These are phyloP conservation scores for Aspergillus sparsus DNA, from an alignment of 495 filamentous ascomycete species.

Conservation along the genomic window DNA sequence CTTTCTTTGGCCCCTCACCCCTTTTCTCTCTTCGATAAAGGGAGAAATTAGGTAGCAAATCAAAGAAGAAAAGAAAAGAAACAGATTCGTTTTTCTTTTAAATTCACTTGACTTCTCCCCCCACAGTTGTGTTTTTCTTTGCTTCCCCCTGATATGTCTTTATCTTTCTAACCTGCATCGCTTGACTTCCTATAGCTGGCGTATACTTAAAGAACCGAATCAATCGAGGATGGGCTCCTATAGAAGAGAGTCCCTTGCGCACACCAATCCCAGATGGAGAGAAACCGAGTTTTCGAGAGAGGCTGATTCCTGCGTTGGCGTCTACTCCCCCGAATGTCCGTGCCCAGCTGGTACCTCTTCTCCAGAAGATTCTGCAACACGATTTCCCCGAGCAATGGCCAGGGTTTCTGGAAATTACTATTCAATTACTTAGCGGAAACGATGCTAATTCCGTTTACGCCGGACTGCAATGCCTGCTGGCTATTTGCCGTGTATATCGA, in stretches of 20 bases:
- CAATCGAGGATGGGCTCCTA: slow-evolving; percentile 80
- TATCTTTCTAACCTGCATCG: slow-evolving; percentile 9
- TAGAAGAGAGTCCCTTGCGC: slow-evolving; percentile 64
- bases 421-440: slow-evolving; percentile 80
- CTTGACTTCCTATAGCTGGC: slow-evolving; percentile 65
- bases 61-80: not conserved
- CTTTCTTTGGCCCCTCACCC: not conserved
- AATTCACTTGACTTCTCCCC: not conserved
- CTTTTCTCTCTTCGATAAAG: not conserved
- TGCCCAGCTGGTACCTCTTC: slow-evolving; percentile 84
- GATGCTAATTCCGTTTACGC: slow-evolving; percentile 86
- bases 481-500: slow-evolving; percentile 88
- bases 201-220: slow-evolving; percentile 98
- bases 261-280: slow-evolving; percentile 82
- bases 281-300: slow-evolving; percentile 81
- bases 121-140: not conserved
- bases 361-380: slow-evolving; percentile 92
- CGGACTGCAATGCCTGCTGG: slow-evolving; percentile 89
- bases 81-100: too few species aligned
- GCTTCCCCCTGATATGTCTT: not conserved
- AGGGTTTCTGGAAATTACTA: slow-evolving; percentile 83
- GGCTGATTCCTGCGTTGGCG: slow-evolving; percentile 84
- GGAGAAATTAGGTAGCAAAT: not conserved
- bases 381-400: slow-evolving; percentile 97
- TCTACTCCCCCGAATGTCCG: slow-evolving; percentile 77